phyloP scores from a whole-genome alignment of 768 basidiomycete species.

The Boletus barrowsii region DNA sequence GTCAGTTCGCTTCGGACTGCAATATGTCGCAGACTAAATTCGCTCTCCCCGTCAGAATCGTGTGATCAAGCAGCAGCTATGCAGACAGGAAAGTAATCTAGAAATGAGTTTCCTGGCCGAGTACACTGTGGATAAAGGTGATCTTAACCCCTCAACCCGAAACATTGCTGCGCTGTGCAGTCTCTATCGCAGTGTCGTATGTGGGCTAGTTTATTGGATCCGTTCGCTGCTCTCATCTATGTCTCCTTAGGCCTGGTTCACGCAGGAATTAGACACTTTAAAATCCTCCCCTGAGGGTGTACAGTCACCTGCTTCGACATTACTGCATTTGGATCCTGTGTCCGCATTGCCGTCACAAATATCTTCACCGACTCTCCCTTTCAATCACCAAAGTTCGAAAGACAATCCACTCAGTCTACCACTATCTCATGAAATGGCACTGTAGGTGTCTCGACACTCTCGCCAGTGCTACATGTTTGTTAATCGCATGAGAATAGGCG shows the following conservation, averaged over 20 bases:
- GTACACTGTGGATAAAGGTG: conserved; percentile 49
- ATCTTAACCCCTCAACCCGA: conserved; percentile 68
- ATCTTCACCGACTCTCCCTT: conserved; percentile 47
- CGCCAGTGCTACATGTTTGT: background rate
- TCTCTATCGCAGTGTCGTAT: conserved; percentile 83
- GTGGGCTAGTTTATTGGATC: conserved; percentile 26
- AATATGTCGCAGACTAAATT: conserved; percentile 1
- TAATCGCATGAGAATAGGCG: conserved; percentile 51
- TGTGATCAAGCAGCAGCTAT: conserved; percentile 52
- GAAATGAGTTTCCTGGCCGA: conserved; percentile 67
- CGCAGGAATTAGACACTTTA: conserved; percentile 62
- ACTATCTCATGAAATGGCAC: conserved; percentile 82
- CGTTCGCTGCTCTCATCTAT: conserved; percentile 6
- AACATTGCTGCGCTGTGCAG: conserved; percentile 74
- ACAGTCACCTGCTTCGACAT: conserved; percentile 48
- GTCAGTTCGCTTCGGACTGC: conserved; percentile 38
- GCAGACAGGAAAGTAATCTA: conserved; percentile 74
- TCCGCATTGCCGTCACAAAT: conserved; percentile 41
- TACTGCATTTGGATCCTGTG: conserved; percentile 45
- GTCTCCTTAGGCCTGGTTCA: conserved; percentile 75
- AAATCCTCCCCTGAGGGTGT: conserved; percentile 54
- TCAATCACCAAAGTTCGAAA: conserved; percentile 34
- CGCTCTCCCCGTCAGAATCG: conserved; percentile 33
- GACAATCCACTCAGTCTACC: conserved; percentile 63
- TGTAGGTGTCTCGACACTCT: conserved; percentile 49